These are phyloP conservation scores for Trypanosoma congolense DNA, from an alignment of 208 protist genomes.

Conservation along the genomic window DNA sequence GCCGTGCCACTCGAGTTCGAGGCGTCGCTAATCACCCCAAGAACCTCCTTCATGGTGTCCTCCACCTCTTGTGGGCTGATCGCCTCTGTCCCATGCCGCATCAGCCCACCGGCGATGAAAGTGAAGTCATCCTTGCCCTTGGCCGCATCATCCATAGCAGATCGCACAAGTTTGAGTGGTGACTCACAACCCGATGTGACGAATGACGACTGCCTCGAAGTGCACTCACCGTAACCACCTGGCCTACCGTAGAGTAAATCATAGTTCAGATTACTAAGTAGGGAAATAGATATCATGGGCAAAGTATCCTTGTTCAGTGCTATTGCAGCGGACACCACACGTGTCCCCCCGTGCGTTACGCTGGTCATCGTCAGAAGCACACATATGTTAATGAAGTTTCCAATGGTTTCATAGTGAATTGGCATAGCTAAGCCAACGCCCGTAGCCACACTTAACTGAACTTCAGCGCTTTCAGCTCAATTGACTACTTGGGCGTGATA, in stretches of 20 bases:
- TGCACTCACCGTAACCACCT: conserved; percentile 50
- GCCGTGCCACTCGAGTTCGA: neutral
- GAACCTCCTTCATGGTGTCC: conserved; percentile 10
- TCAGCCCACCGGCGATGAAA: conserved; percentile 50
- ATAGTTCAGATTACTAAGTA: conserved; percentile 75
- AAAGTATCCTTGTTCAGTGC: neutral
- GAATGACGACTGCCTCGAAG: conserved; percentile 17
- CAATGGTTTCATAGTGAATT: neutral
- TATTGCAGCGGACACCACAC: neutral
- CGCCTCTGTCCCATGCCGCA: conserved; percentile 44
- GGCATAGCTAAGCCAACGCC: no score
- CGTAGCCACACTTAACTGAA: no score
- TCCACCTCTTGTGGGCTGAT: conserved; percentile 11
- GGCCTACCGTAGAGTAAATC: conserved; percentile 57
- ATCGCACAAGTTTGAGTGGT: conserved; percentile 43
- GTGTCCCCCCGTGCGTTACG: neutral
- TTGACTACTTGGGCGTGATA: no score
- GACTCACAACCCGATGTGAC: conserved; percentile 56
- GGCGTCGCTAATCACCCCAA: conserved; percentile 1
- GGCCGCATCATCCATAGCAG: conserved; percentile 36
- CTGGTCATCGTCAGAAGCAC: neutral
- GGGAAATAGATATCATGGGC: conserved; percentile 2
- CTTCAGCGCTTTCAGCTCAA: no score
- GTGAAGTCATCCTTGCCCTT: conserved; percentile 33
- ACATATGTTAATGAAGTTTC: neutral